phyloP scores from a whole-genome alignment of 2,329 filamentous ascomycete species.

The Cercospora sp. region DNA sequence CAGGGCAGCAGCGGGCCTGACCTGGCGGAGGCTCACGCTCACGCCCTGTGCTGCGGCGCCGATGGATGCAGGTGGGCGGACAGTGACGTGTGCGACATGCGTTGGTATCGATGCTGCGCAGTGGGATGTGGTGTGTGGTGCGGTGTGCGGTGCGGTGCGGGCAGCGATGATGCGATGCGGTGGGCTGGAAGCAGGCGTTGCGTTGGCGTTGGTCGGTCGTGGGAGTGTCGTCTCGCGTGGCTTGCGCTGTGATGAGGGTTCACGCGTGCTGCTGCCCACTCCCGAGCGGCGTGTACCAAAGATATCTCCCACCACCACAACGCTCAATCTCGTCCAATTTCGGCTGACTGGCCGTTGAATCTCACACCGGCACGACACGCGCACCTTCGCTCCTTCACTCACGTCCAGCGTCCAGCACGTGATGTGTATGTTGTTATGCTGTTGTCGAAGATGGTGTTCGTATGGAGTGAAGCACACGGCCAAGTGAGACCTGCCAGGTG shows the following conservation, averaged over 20 bases:
- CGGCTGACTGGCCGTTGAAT: background rate
- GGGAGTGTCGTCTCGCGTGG: background rate
- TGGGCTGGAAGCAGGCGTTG: background rate
- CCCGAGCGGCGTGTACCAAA: slow-evolving; percentile 1
- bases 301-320: background rate
- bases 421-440: background rate
- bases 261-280: background rate
- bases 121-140: background rate
- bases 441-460: background rate
- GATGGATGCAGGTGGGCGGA: background rate
- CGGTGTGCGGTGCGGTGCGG: background rate
- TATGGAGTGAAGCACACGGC: background rate
- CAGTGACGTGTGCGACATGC: background rate
- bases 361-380: background rate
- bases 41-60: background rate
- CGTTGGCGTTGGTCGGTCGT: background rate
- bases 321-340: background rate
- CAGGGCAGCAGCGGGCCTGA: background rate
- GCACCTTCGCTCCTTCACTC: background rate
- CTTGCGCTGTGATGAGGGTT: background rate
- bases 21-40: background rate
- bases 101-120: background rate
- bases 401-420: background rate
- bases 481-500: background rate
- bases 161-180: background rate